Base-by-base conservation (phyloP, 2,329 filamentous ascomycete genomes). In the Microdochium nivale region DNA sequence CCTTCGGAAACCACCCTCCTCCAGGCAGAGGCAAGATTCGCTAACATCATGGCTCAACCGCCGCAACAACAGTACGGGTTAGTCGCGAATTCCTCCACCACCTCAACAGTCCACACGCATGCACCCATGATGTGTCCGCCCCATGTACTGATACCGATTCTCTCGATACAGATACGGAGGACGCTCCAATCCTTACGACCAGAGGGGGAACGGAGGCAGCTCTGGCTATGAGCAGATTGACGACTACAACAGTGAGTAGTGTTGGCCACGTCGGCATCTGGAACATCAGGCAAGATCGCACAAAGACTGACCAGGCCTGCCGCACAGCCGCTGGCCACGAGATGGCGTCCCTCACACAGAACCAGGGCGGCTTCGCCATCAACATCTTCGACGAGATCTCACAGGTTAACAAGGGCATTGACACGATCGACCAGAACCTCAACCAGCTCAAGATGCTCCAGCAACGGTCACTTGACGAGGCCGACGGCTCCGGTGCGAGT, bases 351-450 rank as follows among this genome's bases (percentile, higher is more conserved):
- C 77, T 88, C 47, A 68, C 74, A 46, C 76, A 78, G 55, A 78
- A 77, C 54, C 40, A 44, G 40, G 74, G 71, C 48, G 63, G 71
- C 49, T 68, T 69, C 48, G 40, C 65, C 67, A 48, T 61, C 70
- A 59, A 81, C 52, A 87, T 95, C 59, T 79, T 96, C 54, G 89
- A 95, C 71, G 86, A 94, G 67, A 94, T 89, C 71, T 81, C 83
- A 53, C 83, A 88, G 47, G 87, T 96, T 65, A 86, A 90, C 66
- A 76, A 80, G 53, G 86, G 84, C 43, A 87, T 96, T 62, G 80
- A 87, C 56, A 76, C 83, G 53, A 81, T 96, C 62, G 83, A 90
- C 62, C 70, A 72, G 55, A 87, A 87, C 60, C 80, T 95, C 32
- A 77, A 83, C 57, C 80, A 87, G 62, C 81, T 96, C 48, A 81